These are phyloP conservation scores for Baudoinia panamericana DNA, from an alignment of 495 filamentous ascomycete species.

Conservation along the genomic window DNA sequence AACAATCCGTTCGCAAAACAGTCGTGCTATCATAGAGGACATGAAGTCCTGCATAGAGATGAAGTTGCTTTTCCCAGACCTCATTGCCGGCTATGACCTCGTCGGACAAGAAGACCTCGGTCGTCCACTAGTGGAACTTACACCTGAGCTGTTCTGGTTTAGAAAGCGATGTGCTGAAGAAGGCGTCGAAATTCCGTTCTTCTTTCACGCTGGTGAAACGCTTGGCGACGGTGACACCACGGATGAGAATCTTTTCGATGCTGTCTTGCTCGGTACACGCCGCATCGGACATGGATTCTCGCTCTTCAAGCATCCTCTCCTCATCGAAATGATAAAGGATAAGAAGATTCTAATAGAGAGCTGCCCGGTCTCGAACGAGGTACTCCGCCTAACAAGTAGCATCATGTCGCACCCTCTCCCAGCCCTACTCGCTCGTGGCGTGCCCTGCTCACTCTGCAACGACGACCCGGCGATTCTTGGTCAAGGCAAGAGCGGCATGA, in stretches of 20 bases:
- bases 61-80: conserved; percentile 63
- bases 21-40: conserved; percentile 50
- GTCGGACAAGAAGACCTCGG: conserved; percentile 77
- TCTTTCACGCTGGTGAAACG: conserved; percentile 81
- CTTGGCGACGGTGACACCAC: conserved; percentile 62
- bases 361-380: conserved; percentile 76
- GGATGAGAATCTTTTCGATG: conserved; percentile 83
- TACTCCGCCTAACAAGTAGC: conserved; percentile 61
- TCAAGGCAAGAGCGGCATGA: conserved; percentile 61
- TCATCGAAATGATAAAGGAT: conserved; percentile 75
- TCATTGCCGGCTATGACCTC: conserved; percentile 78
- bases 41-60: conserved; percentile 78
- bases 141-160: conserved; percentile 87
- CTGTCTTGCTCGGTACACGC: conserved; percentile 71
- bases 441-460: conserved; percentile 63
- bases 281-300: conserved; percentile 82
- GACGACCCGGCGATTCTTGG: conserved; percentile 77
- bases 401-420: conserved; percentile 72
- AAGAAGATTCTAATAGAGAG: conserved; percentile 78
- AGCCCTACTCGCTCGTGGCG: conserved; percentile 70
- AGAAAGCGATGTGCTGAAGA: conserved; percentile 67
- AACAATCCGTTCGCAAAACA: conserved; percentile 46
- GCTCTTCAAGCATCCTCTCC: conserved; percentile 79
- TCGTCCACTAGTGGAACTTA: conserved; percentile 57
- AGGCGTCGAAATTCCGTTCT: conserved; percentile 79